Conservation (phyloP, 192 early-diverging fungal species). For the Tieghemiomyces parasiticus region DNA sequence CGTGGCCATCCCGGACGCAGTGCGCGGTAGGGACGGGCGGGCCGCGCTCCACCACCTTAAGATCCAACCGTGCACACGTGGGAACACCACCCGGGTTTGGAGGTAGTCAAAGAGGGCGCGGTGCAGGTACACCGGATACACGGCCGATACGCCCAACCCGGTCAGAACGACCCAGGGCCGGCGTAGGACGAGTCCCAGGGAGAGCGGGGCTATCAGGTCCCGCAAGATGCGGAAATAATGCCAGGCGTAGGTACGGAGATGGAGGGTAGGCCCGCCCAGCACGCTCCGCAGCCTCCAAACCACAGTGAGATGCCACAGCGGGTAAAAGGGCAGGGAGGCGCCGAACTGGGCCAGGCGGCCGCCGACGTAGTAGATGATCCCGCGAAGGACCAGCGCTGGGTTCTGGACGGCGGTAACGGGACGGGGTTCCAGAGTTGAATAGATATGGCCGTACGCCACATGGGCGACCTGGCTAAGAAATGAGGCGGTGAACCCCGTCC, state of each 20-base stretch:
- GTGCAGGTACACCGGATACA: slow-evolving; percentile 3
- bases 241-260: not conserved
- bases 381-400: not conserved
- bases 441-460: not conserved
- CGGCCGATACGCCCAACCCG: not conserved
- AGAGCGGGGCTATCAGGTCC: not conserved
- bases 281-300: not conserved
- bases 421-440: not conserved
- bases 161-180: not conserved
- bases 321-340: not conserved
- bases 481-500: not conserved
- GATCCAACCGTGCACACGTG: not conserved
- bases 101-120: not conserved
- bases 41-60: not conserved
- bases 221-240: not conserved
- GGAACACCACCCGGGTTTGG: slow-evolving; percentile 4
- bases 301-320: not conserved
- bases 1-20: too few species aligned
- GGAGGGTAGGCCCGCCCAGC: too few species aligned
- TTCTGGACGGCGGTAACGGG: not conserved
- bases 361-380: not conserved
- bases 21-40: too few species aligned
- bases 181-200: not conserved
- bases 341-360: not conserved
- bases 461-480: slow-evolving; percentile 1